Conservation (phyloP, 345 rosid genomes). For the Eucalyptus curtisii region DNA sequence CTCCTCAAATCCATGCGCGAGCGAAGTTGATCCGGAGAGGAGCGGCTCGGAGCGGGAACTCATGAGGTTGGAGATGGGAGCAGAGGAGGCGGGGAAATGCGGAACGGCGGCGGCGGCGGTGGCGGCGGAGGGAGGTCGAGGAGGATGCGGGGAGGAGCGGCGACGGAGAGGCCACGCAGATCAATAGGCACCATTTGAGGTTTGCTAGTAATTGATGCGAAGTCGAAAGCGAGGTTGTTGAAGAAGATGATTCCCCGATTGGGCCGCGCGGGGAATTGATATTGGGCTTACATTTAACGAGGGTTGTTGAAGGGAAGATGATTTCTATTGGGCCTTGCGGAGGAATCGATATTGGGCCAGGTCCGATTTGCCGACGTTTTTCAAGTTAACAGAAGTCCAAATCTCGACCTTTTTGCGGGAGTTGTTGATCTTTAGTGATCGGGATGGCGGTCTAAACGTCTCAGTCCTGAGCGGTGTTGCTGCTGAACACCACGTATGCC, state of each 20-base stretch:
- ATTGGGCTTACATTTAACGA: neutral
- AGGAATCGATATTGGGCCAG: neutral
- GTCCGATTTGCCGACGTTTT: neutral
- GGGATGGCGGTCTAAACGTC: neutral
- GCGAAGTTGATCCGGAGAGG: neutral
- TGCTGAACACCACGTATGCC: no score
- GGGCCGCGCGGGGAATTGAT: neutral
- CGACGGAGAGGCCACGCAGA: neutral
- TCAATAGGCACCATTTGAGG: neutral
- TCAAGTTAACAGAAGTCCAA: neutral
- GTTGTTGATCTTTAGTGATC: neutral
- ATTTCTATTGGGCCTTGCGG: neutral
- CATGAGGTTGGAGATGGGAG: neutral
- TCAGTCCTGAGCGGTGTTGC: neutral
- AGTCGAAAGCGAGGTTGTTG: neutral
- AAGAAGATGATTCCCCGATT: neutral
- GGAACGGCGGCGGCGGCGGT: neutral
- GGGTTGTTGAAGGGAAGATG: neutral
- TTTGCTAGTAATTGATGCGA: neutral
- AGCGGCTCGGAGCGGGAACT: neutral
- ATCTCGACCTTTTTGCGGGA: neutral
- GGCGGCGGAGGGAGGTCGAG: neutral
- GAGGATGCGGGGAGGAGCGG: neutral
- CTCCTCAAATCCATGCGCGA: conserved; percentile 49
- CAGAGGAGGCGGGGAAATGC: neutral